Evolutionary conservation across 2,329 filamentous ascomycete species (phyloP).

Genomic region (Aureobasidium vineae): DNA sequence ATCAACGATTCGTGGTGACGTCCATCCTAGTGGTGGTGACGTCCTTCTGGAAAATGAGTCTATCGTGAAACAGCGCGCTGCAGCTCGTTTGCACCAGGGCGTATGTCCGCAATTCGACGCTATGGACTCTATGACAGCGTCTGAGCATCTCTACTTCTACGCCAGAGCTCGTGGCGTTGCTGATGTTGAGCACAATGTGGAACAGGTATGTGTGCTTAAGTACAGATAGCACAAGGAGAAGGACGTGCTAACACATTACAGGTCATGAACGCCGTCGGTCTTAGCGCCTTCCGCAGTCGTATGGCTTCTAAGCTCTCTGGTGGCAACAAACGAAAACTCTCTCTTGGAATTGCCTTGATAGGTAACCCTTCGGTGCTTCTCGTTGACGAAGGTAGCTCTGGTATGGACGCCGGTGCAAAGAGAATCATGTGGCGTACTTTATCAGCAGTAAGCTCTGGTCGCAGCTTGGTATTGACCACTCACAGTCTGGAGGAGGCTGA

Average conservation of each 20-base stretch:
- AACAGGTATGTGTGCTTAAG: conserved; percentile 52
- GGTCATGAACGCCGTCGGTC: conserved; percentile 70
- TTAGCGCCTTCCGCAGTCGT: conserved; percentile 66
- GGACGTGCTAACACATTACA: neutral
- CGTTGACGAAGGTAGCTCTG: conserved; percentile 83
- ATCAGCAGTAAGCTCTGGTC: conserved; percentile 67
- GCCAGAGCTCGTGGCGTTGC: conserved; percentile 76
- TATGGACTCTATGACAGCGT: conserved; percentile 85
- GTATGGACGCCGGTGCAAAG: conserved; percentile 88
- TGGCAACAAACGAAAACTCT: conserved; percentile 92
- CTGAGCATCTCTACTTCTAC: conserved; percentile 85
- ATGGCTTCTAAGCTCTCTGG: conserved; percentile 80
- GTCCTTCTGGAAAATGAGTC: conserved; percentile 77
- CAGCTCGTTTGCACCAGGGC: conserved; percentile 74
- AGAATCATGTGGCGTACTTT: conserved; percentile 91
- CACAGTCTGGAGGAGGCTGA: conserved; percentile 97
- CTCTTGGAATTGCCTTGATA: conserved; percentile 85
- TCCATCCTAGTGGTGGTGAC: conserved; percentile 74
- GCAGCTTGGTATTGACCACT: conserved; percentile 84
- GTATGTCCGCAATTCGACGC: conserved; percentile 78
- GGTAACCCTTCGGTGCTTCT: conserved; percentile 85
- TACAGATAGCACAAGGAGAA: neutral
- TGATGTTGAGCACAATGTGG: conserved; percentile 73
- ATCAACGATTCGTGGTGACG: conserved; percentile 83
- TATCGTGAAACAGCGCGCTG: conserved; percentile 67